Evolutionary conservation across 164 flowering plant genomes (phyloP), one percentile per base, ranked within the genome.

Genomic region (Saururus chinensis): DNA sequence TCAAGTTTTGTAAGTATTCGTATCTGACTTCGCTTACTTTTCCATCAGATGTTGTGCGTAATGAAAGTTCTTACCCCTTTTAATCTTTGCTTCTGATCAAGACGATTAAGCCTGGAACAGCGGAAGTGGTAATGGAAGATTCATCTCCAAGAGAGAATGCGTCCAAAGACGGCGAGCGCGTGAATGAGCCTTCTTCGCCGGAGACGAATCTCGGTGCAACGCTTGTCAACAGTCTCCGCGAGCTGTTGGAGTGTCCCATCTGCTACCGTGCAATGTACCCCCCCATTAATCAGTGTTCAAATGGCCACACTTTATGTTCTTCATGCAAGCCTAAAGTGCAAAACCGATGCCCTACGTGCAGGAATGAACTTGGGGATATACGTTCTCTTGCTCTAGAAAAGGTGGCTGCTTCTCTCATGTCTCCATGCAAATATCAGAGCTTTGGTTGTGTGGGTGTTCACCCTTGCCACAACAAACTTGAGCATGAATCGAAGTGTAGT

Each of bases 191-290:
- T 1, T n/a, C 56, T n/a, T 21, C 21, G 3, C 21, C 21, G 58
- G 35, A 0, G 12, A 35, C 76, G 52, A 76, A 84, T 58, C 60
- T 37, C 61, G 80, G 81, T 62, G 74, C 84, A 35, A 93, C 82
- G 75, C 80, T 80, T 66, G 68, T 83, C 56, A 85, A 55, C 73
- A 81, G 87, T 67, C 92, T 91, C 21, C 87, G 85, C 61, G 95
- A 91, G 51, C 75, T 91, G 20, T 70, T 91, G 77, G 98, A 88
- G 70, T 91, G 98, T 57, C 98, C 98, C 40, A 95, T 88, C 56
- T 91, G 98, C 81, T n/a, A n/a, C n/a, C n/a, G n/a, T n/a, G n/a
- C n/a, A n/a, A 77, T 88, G 70, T 91, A 87, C 68, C 98, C 97
- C 71, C 97, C 97, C 16, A 89, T 89, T 60, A 88, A 88, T 75